Evolutionary conservation across 257 asterid genomes (phyloP), one percentile per base, ranked within the genome.

Genomic region (Scutellaria barbata): DNA sequence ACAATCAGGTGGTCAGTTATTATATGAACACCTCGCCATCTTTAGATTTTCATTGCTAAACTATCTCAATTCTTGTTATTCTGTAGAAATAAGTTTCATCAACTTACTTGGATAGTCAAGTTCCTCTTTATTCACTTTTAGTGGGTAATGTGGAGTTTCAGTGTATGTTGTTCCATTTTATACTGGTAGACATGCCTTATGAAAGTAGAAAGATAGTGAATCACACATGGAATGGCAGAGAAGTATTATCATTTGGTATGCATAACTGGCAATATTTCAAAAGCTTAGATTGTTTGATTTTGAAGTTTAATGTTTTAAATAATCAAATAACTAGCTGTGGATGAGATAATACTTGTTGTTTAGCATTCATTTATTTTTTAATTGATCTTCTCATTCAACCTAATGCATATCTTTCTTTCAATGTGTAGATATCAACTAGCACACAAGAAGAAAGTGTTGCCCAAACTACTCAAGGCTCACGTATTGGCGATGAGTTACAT

Each of bases 71-170:
- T 53, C 63, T 40, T 17, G 53, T 40, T 6, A 6, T 42, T 69
- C 59, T 58, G 57, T 30, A 30, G 14, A 12, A 43, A 12, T 46
- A 14, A 14, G 12, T 71, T 72, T 30, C 33, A 5, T 35, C 64
- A 63, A 9, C 39, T 48, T 30, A 25, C 33, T 56, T 6, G 41
- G 39, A 20, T 13, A 0, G 47, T 33, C 63, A 30, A 2, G 22
- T 58, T 41, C 43, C 12, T 66, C 69, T 47, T 66, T 33, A 43
- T 67, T 66, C n/a, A 57, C 37, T 45, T 56, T 53, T 14, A 11
- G 10, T 5, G 10, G 67, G 60, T 30, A 52, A 22, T 52, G 10
- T 52, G 6, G 66, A 22, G 18, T 35, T 73, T 63, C 22, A 37
- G 12, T 10, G 50, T 53, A 53, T 6, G 30, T 25, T 14, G 10